Base-by-base conservation (phyloP, 345 rosid species). In the Bruguiera parviflora region DNA sequence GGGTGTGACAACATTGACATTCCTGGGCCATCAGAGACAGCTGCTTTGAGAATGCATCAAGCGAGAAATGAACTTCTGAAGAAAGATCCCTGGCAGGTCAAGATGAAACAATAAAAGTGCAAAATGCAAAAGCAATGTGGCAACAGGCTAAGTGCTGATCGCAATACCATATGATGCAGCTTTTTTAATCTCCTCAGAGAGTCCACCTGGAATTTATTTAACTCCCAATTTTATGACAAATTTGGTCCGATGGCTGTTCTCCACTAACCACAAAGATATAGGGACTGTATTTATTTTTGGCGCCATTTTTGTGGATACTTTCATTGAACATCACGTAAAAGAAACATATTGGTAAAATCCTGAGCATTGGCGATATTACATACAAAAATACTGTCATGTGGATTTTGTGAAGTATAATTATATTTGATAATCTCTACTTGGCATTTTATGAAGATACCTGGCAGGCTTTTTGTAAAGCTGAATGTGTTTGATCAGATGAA, bases 401-500 rank as follows among this genome's bases (percentile, higher is more conserved):
- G 5, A 35, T 35, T 66, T 33, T 49, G 9, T 53, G 6, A 66
- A 15, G 37, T 24, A 9, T 60, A 22, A 19, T 22, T 62, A 49
- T 9, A 56, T 29, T 56, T 22, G 25, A 18, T 32, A 33, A 43
- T 27, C 43, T 18, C 32, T 37, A 59, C 31, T 16, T 8, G 28
- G 29, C 59, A 56, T 56, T 65, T 58, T 25, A 61, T 47, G 43
- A 61, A 31, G 75, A 37, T 72, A 93, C 97, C 97, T 89, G 94
- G 73, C 96, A 91, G 49, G 97, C 97, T 75, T 93, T 93, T 53
- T 85, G 91, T 33, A 91, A 59, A 62, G 96, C 80, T 52, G 96
- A 84, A 77, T 93, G 97, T 71, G 97, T 89, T 78, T 93, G 98
- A 80, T 93, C 92, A 61, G 98, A 93, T 39, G 77, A 82, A 63